A percentile compares a stretch with the other conserved stretches of the same genome.
Conservation (phyloP, 1,284 basidiomycete species). For the Mycena sp. region DNA sequence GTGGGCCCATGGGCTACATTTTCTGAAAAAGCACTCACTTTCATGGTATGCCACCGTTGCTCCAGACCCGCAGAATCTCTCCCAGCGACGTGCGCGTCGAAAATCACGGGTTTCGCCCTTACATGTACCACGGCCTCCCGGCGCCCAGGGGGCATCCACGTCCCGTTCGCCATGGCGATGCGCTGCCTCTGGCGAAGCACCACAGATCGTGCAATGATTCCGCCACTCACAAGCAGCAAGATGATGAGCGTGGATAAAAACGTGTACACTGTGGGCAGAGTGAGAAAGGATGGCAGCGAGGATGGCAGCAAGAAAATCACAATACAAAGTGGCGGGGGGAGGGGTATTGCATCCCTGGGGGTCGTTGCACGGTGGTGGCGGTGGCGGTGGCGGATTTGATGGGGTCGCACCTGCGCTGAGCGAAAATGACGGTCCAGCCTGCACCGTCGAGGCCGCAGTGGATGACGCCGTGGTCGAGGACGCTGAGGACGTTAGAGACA, state of each 20-base stretch:
- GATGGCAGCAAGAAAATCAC: conserved; percentile 6
- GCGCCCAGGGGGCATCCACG: conserved; percentile 4
- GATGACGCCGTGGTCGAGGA: not conserved
- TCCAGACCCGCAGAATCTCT: not conserved
- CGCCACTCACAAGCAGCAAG: conserved; percentile 17
- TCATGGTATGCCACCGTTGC: conserved; percentile 7
- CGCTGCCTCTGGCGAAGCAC: conserved; percentile 20
- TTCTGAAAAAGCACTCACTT: not conserved
- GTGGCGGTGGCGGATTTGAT: no score
- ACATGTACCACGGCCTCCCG: not conserved
- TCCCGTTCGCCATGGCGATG: conserved; percentile 26
- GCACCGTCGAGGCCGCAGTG: not conserved
- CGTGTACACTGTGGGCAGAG: conserved; percentile 21
- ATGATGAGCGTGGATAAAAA: conserved; percentile 28
- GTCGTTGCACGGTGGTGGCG: not conserved
- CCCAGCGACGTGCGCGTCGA: conserved; percentile 6
- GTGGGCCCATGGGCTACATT: not conserved
- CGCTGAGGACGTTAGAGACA: no score
- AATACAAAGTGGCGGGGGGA: conserved; percentile 18
- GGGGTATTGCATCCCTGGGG: not conserved
- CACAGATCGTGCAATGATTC: conserved; percentile 21
- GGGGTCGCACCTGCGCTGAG: no score
- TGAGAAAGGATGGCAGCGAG: not conserved
- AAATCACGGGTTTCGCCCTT: conserved; percentile 10
- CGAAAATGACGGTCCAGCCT: not conserved